phyloP scores from a whole-genome alignment of 208 protist genomes.

The Hexamita inflata region DNA sequence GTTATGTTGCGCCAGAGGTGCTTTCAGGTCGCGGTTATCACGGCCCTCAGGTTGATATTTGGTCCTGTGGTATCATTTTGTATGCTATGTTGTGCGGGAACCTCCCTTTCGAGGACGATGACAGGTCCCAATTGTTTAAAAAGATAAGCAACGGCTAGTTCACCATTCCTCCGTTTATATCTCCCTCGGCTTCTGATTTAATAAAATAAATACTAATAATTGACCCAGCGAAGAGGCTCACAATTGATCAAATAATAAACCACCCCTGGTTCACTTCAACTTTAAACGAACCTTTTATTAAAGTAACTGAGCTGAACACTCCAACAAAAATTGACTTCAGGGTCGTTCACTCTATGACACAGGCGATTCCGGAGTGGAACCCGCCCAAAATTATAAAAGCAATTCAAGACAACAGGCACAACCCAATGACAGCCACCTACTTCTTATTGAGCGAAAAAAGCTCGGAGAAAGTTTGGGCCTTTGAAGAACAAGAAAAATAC shows the following conservation, averaged over 20 bases:
- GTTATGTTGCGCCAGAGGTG: slow-evolving; percentile 76
- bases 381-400: slow-evolving; percentile 9
- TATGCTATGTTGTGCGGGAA: slow-evolving; percentile 70
- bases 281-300: too few relatives aligned
- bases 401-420: slow-evolving; percentile 31
- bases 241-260: slow-evolving; percentile 49
- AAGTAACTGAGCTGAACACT: too few relatives aligned
- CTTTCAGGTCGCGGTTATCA: slow-evolving; percentile 68
- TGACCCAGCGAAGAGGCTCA: slow-evolving; percentile 54
- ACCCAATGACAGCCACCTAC: slow-evolving; percentile 36
- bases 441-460: slow-evolving; percentile 19
- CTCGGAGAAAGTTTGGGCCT: background rate
- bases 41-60: slow-evolving; percentile 71
- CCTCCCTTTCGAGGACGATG: slow-evolving; percentile 73
- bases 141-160: slow-evolving; percentile 71
- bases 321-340: slow-evolving; percentile 17
- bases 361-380: background rate
- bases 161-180: slow-evolving; percentile 11
- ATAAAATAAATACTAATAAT: slow-evolving; percentile 55
- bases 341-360: background rate
- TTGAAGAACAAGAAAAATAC: slow-evolving; percentile 11
- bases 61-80: slow-evolving; percentile 75
- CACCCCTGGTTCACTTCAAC: slow-evolving; percentile 48
- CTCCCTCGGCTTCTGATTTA: slow-evolving; percentile 44
- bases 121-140: slow-evolving; percentile 62